Percentiles rank a stretch among this genome's conserved stretches.
These are phyloP conservation scores for Backusella luteola DNA, from an alignment of 192 early-diverging fungal genomes.

Conservation along the genomic window DNA sequence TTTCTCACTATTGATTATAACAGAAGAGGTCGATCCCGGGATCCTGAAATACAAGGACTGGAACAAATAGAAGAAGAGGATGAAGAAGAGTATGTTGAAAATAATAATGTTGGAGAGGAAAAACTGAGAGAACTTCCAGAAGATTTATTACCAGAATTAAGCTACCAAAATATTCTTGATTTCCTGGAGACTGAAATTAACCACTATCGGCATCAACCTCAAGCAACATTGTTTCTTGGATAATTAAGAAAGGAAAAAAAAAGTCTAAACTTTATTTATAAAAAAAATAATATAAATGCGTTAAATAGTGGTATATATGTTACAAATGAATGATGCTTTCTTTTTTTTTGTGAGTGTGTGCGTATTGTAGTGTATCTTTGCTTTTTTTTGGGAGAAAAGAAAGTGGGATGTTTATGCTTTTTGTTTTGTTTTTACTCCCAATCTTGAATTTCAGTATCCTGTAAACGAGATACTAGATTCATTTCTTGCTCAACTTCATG, in stretches of 20 bases:
- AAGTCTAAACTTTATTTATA: constrained; percentile 3
- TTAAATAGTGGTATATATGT: constrained; percentile 5
- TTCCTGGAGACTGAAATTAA: background rate
- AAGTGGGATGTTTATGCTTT: background rate
- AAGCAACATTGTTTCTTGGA: background rate
- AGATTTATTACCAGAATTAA: background rate
- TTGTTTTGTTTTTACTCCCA: constrained; percentile 1
- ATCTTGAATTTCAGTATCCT: constrained; percentile 9
- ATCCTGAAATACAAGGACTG: background rate
- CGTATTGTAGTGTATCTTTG: background rate
- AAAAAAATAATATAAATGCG: constrained; percentile 6
- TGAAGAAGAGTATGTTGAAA: background rate
- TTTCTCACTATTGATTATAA: constrained; percentile 5
- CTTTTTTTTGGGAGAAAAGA: background rate
- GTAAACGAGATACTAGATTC: background rate
- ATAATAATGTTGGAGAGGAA: background rate
- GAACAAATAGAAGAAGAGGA: background rate
- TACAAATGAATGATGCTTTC: constrained; percentile 3
- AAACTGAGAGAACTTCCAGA: background rate
- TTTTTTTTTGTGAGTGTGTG: background rate
- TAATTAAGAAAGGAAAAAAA: background rate
- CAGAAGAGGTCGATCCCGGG: background rate
- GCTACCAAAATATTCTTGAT: constrained; percentile 3
- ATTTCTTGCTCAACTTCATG: constrained; percentile 19
- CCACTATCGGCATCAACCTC: background rate